Base-by-base conservation (phyloP, 2,329 filamentous ascomycete species). In the Exophiala phaeomuriformis region DNA sequence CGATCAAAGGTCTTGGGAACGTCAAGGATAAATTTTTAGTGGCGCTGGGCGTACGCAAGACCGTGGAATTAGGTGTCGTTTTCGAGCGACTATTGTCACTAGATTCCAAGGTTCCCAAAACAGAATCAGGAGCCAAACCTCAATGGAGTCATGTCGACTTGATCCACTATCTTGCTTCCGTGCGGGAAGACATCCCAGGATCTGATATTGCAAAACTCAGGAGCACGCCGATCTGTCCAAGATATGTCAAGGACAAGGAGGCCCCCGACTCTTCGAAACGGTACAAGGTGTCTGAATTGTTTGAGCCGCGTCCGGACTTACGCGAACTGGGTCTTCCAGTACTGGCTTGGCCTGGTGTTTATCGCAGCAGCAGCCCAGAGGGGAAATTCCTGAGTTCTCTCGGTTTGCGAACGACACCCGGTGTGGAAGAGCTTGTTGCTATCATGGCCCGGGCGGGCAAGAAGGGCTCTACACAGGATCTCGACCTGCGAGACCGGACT, bases 111-210 rank as follows among this genome's bases (percentile, higher is more conserved):
- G 71, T 73, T 27, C 78, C 58, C 8, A 63, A 65, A 31, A 45
- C 36, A 7, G 60, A 59, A 41, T 40, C 37, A 19, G 61, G 32
- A 29, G 28, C 51, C 9, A 54, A 55, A 28, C 54, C 77, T 56
- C 83, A 84, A 68, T 95, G 88, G 88, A 96, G 89, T 53, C 91
- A 97, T 66, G 83, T 95, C 56, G 91, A 98, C 67, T 76, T 98
- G 29, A 90, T 98, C 69, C 91, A 90, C 63, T 98, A 98, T 64
- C 79, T 98, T 41, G 82, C 91, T 7, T 95, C 90, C 5, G 93
- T 98, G 30, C 83, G 82, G 56, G 81, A 87, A 49, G 93, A 98
- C 62, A 96, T 98, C 55, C 93, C 93, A 0, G 69, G 73, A 6
- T 84, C 84, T 47, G 93, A 98, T 67, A 79, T 96, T 51, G 83